A percentile compares a stretch with the other conserved stretches of the same genome.
Evolutionary conservation across 116 monocot species (phyloP).

Genomic region (Cymodocea nodosa): DNA sequence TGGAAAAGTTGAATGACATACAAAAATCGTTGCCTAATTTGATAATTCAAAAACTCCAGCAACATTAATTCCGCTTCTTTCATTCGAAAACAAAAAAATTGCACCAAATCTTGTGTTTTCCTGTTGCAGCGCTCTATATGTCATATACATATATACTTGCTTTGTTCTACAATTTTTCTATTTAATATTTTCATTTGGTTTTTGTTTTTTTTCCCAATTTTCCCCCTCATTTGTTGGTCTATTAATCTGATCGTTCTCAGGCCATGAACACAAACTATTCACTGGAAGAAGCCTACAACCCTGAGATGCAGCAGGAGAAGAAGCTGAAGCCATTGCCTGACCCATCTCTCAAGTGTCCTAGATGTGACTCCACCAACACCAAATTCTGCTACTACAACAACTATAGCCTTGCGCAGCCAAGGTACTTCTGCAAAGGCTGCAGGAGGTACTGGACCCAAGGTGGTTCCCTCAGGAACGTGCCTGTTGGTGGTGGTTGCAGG

Average conservation of each 20-base stretch:
- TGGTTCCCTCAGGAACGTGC: slow-evolving; percentile 38
- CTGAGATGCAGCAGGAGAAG: slow-evolving; percentile 17
- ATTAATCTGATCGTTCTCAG: not conserved
- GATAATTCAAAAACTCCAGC: too few relatives aligned
- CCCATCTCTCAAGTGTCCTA: slow-evolving; percentile 23
- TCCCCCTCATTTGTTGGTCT: not conserved
- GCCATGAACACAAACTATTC: slow-evolving; percentile 13
- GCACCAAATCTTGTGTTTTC: too few relatives aligned
- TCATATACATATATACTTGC: not conserved
- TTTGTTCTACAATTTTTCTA: not conserved
- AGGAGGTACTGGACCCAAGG: slow-evolving; percentile 48
- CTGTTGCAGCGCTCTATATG: not conserved
- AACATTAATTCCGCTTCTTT: not conserved
- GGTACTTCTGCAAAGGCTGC: slow-evolving; percentile 45
- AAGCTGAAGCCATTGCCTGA: slow-evolving; percentile 17
- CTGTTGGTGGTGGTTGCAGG: slow-evolving; percentile 45
- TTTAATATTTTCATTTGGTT: not conserved
- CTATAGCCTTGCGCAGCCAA: slow-evolving; percentile 72
- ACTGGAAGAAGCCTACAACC: slow-evolving; percentile 7
- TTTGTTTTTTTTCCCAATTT: not conserved
- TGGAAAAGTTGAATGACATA: too few relatives aligned
- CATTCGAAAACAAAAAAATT: not conserved
- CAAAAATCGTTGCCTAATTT: too few relatives aligned
- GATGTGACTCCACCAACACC: slow-evolving; percentile 69
- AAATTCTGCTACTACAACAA: slow-evolving; percentile 97